phyloP scores from a whole-genome alignment of 2,329 filamentous ascomycete species.

The Pseudofabraea citricarpa region DNA sequence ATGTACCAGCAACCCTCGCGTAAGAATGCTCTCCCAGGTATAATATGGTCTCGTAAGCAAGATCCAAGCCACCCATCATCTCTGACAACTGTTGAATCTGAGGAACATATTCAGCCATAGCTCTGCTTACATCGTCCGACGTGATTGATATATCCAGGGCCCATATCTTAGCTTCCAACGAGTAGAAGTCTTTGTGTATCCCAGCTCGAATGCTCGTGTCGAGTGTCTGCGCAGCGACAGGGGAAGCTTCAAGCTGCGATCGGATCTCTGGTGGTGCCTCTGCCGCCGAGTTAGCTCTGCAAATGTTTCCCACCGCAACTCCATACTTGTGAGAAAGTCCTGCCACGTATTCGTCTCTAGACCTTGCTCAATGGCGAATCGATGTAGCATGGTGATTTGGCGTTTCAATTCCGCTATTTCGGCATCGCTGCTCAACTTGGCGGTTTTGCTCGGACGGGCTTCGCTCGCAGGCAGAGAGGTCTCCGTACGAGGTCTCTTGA shows the following conservation, averaged over 20 bases:
- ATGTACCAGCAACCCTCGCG: slow-evolving; percentile 1
- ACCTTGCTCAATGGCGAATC: neutral
- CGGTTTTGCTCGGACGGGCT: neutral
- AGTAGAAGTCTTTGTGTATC: neutral
- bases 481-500: neutral
- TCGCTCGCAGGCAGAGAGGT: neutral
- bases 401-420: neutral
- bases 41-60: neutral
- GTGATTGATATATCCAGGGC: slow-evolving; percentile 1
- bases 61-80: neutral
- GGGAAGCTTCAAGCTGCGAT: neutral
- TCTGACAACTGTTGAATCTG: neutral
- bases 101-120: slow-evolving; percentile 1
- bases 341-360: slow-evolving; percentile 1
- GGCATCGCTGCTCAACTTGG: neutral
- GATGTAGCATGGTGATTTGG: neutral
- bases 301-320: neutral
- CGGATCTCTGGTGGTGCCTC: neutral
- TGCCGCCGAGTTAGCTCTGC: neutral
- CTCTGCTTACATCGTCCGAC: slow-evolving; percentile 1
- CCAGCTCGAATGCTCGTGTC: neutral
- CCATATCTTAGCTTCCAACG: neutral
- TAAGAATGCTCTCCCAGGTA: slow-evolving; percentile 2
- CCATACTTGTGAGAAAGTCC: neutral
- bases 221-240: neutral